phyloP scores from a whole-genome alignment of 1,284 basidiomycete species.

The Austroboletus novae-zelandiae region DNA sequence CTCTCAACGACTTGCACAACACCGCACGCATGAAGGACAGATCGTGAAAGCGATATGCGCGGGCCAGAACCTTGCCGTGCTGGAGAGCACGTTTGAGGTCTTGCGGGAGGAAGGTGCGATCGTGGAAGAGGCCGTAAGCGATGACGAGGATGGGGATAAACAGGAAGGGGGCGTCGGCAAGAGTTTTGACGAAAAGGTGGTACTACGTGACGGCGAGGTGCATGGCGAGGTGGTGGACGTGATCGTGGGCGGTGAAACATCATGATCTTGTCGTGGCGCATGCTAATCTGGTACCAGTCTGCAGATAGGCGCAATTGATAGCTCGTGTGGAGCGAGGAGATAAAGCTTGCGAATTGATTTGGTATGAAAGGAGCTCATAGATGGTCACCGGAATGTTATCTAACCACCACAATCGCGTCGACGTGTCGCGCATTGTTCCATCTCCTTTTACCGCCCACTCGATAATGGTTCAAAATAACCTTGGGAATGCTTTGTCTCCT shows the following conservation, averaged over 20 bases:
- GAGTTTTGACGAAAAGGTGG: constrained; percentile 32
- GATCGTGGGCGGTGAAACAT: constrained; percentile 5
- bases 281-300: too few species aligned
- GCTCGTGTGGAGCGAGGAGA: too few species aligned
- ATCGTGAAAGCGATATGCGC: constrained; percentile 70
- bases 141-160: constrained; percentile 43
- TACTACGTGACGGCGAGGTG: constrained; percentile 13
- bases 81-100: constrained; percentile 26
- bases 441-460: too few species aligned
- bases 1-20: constrained; percentile 74
- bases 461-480: too few species aligned
- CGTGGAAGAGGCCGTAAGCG: constrained; percentile 59
- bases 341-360: too few species aligned
- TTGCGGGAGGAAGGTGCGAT: constrained; percentile 64
- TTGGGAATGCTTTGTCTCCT: too few species aligned
- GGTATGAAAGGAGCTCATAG: too few species aligned
- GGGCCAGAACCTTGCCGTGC: constrained; percentile 65
- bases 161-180: constrained; percentile 23
- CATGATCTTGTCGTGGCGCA: too few species aligned
- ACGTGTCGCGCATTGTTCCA: too few species aligned
- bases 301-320: too few species aligned
- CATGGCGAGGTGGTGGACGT: constrained; percentile 16
- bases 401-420: too few species aligned
- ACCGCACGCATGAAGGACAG: constrained; percentile 64
- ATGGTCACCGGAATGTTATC: too few species aligned